Base-by-base conservation (phyloP, 331 rosid species). In the Dryas integrifolia region DNA sequence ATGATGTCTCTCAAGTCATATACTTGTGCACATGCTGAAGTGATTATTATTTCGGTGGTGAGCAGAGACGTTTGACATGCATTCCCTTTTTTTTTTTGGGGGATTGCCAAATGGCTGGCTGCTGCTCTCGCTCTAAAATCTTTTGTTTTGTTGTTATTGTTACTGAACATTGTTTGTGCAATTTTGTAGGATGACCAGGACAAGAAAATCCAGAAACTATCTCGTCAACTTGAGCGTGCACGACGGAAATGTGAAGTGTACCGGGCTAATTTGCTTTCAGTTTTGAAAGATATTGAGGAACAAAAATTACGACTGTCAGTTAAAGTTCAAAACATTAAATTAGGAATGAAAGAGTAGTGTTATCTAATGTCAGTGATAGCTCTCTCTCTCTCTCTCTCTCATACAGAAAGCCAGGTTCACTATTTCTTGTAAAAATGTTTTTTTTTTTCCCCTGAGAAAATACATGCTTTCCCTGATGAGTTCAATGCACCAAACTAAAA, bases 251-350 rank as follows among this genome's bases (percentile, higher is more conserved):
- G 82, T 59, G 60, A 59, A 26, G 77, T 51, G n/a, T 79, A 79
- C 18, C 67, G 66, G n/a, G 56, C 75, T 4, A 74, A 53, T 40
- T 79, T 79, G 60, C 65, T 79, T 9, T 79, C 72, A 7, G 72
- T 73, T 66, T 60, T 79, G 76, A 73, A 73, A 79, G 79, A 79
- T 57, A 59, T 79, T 16, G 75, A 79, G 71, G 79, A 73, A 18
- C 75, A 73, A 9, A 79, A 79, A 24, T 61, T 73, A 35, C 75
- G 72, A 45, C 65, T 72, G 1, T 72, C 78, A 38, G 75, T 72
- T 52, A 58, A 72, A 59, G 74, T 79, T 58, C 63, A 67, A 52
- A 67, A 72, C 73, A 73, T 72, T 48, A 73, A 56, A 67, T 7
- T 67, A 51, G 60, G 67, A 73, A 79, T 72, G 71, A 59, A 72